Percentiles rank a stretch among this genome's conserved stretches.
Evolutionary conservation across 176 grass and related monocot species (phyloP).

Genomic region (Hordeum marinum): DNA sequence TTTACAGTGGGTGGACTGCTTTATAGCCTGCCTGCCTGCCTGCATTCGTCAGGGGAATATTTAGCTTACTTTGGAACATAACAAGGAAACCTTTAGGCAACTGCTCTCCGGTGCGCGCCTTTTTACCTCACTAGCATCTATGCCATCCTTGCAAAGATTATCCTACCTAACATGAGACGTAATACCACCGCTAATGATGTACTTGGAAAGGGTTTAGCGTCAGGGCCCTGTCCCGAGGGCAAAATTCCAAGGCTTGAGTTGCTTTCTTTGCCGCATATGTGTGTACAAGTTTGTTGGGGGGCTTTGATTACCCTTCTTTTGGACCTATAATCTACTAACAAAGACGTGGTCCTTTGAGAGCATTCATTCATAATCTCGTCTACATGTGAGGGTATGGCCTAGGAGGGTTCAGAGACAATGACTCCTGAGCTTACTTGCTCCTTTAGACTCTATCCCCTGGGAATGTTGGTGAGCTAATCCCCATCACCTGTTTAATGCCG

Average conservation of each 20-base stretch:
- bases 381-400: conserved; percentile 21
- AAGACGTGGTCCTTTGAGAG: conserved; percentile 33
- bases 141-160: conserved; percentile 53
- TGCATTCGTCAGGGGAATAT: conserved; percentile 40
- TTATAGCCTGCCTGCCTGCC: not conserved
- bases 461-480: not conserved
- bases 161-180: conserved; percentile 35
- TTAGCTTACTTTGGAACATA: conserved; percentile 38
- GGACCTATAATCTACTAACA: conserved; percentile 25
- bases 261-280: conserved; percentile 30
- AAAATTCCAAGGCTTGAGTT: conserved; percentile 4
- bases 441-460: conserved; percentile 10
- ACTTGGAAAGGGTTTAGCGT: conserved; percentile 26
- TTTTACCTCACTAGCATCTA: conserved; percentile 12
- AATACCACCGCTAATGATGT: conserved; percentile 2
- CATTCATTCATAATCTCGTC: not conserved
- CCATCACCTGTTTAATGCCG: not conserved
- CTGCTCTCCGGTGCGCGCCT: conserved; percentile 27
- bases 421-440: conserved; percentile 30
- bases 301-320: conserved; percentile 29
- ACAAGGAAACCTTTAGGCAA: conserved; percentile 30
- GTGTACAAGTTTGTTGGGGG: conserved; percentile 23
- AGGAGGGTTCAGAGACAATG: conserved; percentile 30
- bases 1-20: conserved; percentile 30
- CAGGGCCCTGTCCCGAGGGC: conserved; percentile 24